Base-by-base conservation (phyloP, 2,329 filamentous ascomycete species). In the Chaetomiaceae sp. region DNA sequence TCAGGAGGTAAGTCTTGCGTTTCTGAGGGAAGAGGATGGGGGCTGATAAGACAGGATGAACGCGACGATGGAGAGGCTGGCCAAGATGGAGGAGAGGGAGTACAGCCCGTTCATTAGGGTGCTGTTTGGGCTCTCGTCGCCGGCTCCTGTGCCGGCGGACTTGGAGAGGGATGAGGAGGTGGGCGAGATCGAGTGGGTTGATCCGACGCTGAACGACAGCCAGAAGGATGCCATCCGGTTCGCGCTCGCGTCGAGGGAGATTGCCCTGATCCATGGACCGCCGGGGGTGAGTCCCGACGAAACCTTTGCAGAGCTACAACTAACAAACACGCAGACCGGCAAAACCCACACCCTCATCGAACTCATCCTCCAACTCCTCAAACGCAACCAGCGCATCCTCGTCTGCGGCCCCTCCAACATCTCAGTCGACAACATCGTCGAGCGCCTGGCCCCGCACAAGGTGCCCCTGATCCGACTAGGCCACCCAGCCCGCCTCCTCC, bases 381-480 rank as follows among this genome's bases (percentile, higher is more conserved):
- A 85, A 65, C 81, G 82, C 22, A 80, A 84, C 31, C 79, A 85
- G 50, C 83, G 91, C 1, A 77, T 97, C 11, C 78, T 97, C 1
- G 92, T 97, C n/a, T 97, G 94, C 64, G 94, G 92, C 0, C 94
- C 94, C 0, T 96, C 90, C 27, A 99, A 99, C 68, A 91, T 99
- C 62, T 94, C 90, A 0, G 94, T 99, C 1, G 94, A 99, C 78
- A 99, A 99, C 66, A 95, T 99, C 54, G 91, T 96, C 8, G 94
- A 99, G 71, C 84, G 94, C 7, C 80, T 97, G 1, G 83, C 91
- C 2, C 84, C 88, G 0, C 88, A 91, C 69, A 91, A 90, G 64
- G 78, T 96, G 1, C 87, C 90, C 0, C 90, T 97, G 63, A 81
- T 97, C 33, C 87, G 94, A 1, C 81, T 99, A 0, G 94, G 94